phyloP scores from a whole-genome alignment of 2,329 filamentous ascomycete genomes.

The Tolypocladium capitatum region DNA sequence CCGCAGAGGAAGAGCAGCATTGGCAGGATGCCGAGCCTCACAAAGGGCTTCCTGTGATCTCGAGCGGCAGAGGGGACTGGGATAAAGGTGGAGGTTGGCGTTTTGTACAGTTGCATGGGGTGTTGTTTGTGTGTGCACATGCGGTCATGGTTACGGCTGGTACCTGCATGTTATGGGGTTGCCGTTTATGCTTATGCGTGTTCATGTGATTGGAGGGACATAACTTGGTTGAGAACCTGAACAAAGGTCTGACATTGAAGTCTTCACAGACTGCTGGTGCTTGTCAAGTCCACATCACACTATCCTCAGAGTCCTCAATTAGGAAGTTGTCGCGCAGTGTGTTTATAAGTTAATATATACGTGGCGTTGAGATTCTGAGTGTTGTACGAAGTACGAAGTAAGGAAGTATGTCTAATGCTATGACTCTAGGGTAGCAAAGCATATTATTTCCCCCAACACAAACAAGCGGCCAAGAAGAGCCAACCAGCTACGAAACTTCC shows the following conservation, averaged over 20 bases:
- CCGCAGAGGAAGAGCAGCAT: conserved; percentile 55
- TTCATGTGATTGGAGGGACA: neutral
- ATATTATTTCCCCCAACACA: too few species aligned
- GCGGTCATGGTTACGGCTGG: neutral
- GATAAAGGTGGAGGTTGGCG: neutral
- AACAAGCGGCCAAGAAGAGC: too few species aligned
- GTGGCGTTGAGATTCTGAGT: too few species aligned
- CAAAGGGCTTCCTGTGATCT: conserved; percentile 59
- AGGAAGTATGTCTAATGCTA: too few species aligned
- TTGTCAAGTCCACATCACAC: too few species aligned
- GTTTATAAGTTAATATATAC: too few species aligned
- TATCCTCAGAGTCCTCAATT: too few species aligned
- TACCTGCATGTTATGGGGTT: neutral
- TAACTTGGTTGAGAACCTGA: neutral
- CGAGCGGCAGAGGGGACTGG: neutral
- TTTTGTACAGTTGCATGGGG: neutral
- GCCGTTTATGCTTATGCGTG: neutral
- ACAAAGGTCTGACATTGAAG: neutral
- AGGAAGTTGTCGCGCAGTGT: too few species aligned
- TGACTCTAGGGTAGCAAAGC: too few species aligned
- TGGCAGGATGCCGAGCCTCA: conserved; percentile 52
- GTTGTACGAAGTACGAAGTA: too few species aligned
- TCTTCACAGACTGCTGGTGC: too few species aligned
- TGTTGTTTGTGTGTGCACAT: neutral
- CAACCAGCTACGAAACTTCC: too few species aligned